Percentiles rank a stretch among this genome's conserved stretches.
phyloP scores from a whole-genome alignment of 2,329 filamentous ascomycete genomes.

The Aureobasidium mangrovei region DNA sequence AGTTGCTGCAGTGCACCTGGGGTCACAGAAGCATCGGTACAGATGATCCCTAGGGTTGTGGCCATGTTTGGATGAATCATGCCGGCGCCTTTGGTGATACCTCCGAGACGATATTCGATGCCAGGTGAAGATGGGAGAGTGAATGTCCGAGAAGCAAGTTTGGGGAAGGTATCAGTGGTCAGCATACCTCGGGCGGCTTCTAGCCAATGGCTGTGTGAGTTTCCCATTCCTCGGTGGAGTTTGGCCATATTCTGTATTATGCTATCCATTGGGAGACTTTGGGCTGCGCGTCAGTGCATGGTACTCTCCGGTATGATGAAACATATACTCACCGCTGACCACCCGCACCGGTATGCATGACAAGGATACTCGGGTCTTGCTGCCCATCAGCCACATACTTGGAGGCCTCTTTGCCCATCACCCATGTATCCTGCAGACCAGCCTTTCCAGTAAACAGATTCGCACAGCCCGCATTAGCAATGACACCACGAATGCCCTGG shows the following conservation, averaged over 20 bases:
- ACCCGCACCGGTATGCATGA: neutral
- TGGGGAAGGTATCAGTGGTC: slow-evolving; percentile 1
- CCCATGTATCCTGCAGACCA: neutral
- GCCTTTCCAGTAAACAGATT: neutral
- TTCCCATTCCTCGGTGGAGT: neutral
- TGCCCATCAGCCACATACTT: neutral
- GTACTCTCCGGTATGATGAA: neutral
- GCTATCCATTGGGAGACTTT: neutral
- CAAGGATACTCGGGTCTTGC: neutral
- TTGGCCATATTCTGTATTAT: neutral
- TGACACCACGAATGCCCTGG: neutral
- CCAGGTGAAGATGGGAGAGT: neutral
- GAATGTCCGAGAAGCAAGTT: slow-evolving; percentile 1
- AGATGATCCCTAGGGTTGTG: neutral
- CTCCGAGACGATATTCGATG: neutral
- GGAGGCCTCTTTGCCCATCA: neutral
- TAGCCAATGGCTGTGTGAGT: neutral
- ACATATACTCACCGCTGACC: neutral
- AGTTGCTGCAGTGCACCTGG: slow-evolving; percentile 3
- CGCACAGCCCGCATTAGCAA: neutral
- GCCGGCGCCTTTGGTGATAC: slow-evolving; percentile 3
- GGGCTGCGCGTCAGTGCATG: neutral
- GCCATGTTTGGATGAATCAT: slow-evolving; percentile 1
- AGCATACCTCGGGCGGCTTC: neutral
- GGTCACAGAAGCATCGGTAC: neutral